Base-by-base conservation (phyloP, 139 green algal genomes). In the Micractinium conductrix region DNA sequence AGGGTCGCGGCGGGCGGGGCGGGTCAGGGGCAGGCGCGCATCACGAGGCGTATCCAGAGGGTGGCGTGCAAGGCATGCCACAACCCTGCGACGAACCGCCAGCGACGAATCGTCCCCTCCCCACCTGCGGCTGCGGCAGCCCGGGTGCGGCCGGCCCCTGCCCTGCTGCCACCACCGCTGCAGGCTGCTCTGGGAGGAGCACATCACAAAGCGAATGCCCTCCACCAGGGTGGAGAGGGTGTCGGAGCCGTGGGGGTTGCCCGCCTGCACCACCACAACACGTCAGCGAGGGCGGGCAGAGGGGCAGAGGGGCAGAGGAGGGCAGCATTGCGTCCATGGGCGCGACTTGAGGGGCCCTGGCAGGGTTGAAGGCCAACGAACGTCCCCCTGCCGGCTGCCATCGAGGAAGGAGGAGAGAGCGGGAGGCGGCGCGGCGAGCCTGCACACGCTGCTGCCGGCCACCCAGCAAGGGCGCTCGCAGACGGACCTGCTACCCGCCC, bases 221-320 rank as follows among this genome's bases (percentile, higher is more conserved):
- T 95, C 93, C 38, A 95, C 45, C 81, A 95, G 80, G 26, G 88
- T 94, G 26, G 83, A 84, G 30, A 95, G 87, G 1, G 91, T 94
- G 88, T 91, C 85, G 0, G 82, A 76, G 35, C 85, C 89, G 6
- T 89, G 80, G 7, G 85, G 74, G 74, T 86, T 89, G 37, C 85
- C 85, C 22, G 35, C 58, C 58, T 89, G 75, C 75, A n/a, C n/a
- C n/a, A n/a, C n/a, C n/a, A n/a, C n/a, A n/a, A n/a, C n/a, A n/a
- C n/a, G n/a, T n/a, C n/a, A 48, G 48, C 16, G 48, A 9, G 6
- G 24, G 35, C 2, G 30, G 42, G 74, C 50, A 48, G 4, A 8
- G 21, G n/a, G 19, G 35, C 38, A 10, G 16, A 38, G 19, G 37
- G 19, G 38, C 14, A 10, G 65, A 3, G 62, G 8, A 42, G 65